These are phyloP conservation scores for Rubia peregrina DNA, from an alignment of 305 asterid species.

Conservation along the genomic window DNA sequence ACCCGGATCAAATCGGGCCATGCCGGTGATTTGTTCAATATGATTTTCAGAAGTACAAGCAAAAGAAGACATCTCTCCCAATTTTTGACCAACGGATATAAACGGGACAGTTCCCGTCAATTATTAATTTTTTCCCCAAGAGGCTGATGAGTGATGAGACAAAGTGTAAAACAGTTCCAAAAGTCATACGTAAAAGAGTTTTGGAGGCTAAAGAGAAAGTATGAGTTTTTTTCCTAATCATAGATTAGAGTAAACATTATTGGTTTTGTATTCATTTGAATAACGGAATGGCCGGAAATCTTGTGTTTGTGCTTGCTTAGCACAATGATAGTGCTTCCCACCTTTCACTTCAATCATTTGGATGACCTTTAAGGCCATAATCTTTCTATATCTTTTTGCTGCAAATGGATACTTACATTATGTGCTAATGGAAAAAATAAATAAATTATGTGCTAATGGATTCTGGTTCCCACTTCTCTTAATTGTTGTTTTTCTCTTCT, in stretches of 20 bases:
- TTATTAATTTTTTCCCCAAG: not conserved
- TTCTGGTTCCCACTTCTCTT: constrained; percentile 33
- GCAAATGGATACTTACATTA: constrained; percentile 54
- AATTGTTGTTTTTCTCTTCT: not conserved
- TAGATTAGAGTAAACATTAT: not conserved
- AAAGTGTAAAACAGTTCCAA: not conserved
- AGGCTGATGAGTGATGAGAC: not conserved
- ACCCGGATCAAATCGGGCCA: too few species aligned
- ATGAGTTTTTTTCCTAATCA: not conserved
- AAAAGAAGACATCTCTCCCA: too few species aligned
- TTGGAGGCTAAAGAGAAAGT: not conserved
- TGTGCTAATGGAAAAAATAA: constrained; percentile 51
- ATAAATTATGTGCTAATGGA: constrained; percentile 50
- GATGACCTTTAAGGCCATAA: constrained; percentile 29
- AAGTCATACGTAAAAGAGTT: too few species aligned
- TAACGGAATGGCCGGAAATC: constrained; percentile 20
- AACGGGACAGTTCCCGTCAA: not conserved
- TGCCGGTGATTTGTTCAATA: too few species aligned
- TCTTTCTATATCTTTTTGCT: constrained; percentile 25
- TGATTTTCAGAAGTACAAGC: too few species aligned
- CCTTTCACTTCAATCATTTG: constrained; percentile 46
- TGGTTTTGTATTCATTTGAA: constrained; percentile 23
- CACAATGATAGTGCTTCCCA: constrained; percentile 59
- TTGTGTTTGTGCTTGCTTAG: constrained; percentile 10
- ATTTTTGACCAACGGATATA: not conserved